phyloP scores from a whole-genome alignment of 2,329 filamentous ascomycete genomes.

The Phyllosticta citriasiana region DNA sequence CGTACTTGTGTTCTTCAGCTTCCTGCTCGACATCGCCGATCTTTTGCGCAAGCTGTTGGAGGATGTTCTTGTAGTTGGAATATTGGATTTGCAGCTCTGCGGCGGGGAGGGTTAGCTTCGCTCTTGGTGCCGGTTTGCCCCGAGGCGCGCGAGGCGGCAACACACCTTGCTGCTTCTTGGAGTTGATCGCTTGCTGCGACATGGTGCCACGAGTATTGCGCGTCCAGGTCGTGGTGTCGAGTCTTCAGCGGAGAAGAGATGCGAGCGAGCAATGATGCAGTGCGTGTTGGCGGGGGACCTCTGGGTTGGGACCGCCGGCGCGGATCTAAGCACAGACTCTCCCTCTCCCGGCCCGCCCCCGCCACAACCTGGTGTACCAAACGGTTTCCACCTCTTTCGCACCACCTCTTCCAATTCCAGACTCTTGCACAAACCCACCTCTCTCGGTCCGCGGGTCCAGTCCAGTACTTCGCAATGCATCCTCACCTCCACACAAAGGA shows the following conservation, averaged over 20 bases:
- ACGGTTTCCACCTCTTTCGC: not conserved
- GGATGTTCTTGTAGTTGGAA: slow-evolving; percentile 61
- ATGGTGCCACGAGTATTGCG: slow-evolving; percentile 14
- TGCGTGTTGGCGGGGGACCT: not conserved
- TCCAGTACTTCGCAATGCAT: slow-evolving; percentile 59
- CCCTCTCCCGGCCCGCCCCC: not conserved
- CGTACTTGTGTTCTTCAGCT: slow-evolving; percentile 94
- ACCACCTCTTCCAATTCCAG: not conserved
- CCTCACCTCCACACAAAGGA: slow-evolving; percentile 92
- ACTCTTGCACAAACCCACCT: not conserved
- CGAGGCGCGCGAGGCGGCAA: not conserved
- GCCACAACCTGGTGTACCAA: too few species aligned
- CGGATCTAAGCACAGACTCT: not conserved
- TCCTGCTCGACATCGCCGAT: slow-evolving; percentile 98
- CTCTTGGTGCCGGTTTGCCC: not conserved
- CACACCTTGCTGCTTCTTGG: slow-evolving; percentile 66
- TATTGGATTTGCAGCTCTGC: slow-evolving; percentile 73
- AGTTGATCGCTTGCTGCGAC: slow-evolving; percentile 40
- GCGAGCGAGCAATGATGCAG: not conserved
- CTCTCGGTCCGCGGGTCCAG: not conserved
- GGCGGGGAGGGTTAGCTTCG: not conserved
- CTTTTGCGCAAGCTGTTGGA: slow-evolving; percentile 90
- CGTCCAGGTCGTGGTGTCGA: not conserved
- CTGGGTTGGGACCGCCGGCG: not conserved
- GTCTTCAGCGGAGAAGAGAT: not conserved